phyloP scores from a whole-genome alignment of 495 filamentous ascomycete species.

The Penicillium taxi region DNA sequence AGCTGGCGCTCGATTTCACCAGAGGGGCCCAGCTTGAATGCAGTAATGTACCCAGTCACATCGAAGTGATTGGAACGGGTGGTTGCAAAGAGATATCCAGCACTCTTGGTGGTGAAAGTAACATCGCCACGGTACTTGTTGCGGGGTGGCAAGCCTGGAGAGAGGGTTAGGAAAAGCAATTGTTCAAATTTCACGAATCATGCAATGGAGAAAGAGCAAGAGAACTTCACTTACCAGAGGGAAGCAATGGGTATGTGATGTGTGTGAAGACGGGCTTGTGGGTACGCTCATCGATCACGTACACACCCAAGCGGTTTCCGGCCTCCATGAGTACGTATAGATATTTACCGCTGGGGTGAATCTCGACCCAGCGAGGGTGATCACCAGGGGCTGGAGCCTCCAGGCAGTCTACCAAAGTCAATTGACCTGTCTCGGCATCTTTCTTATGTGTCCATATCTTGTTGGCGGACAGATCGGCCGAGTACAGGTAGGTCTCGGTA shows the following conservation, averaged over 20 bases:
- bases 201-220: conserved; percentile 54
- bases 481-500: conserved; percentile 77
- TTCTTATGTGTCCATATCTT: conserved; percentile 83
- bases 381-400: conserved; percentile 62
- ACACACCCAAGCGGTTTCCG: conserved; percentile 70
- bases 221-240: conserved; percentile 55
- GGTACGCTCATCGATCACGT: conserved; percentile 66
- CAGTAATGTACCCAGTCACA: conserved; percentile 71
- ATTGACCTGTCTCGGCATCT: conserved; percentile 49
- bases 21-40: conserved; percentile 59
- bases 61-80: conserved; percentile 66
- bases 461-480: conserved; percentile 74
- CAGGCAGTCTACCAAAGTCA: conserved; percentile 59
- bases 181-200: too few species aligned
- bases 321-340: conserved; percentile 81
- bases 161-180: background rate
- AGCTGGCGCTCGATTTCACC: conserved; percentile 70
- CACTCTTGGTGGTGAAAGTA: conserved; percentile 55
- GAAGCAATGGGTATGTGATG: conserved; percentile 67
- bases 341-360: conserved; percentile 66
- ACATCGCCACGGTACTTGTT: conserved; percentile 71
- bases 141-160: conserved; percentile 40
- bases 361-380: conserved; percentile 79
- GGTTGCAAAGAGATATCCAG: conserved; percentile 71
- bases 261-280: conserved; percentile 78